These are phyloP conservation scores for Penstemon barbatus DNA, from an alignment of 257 asterid species.

Conservation along the genomic window DNA sequence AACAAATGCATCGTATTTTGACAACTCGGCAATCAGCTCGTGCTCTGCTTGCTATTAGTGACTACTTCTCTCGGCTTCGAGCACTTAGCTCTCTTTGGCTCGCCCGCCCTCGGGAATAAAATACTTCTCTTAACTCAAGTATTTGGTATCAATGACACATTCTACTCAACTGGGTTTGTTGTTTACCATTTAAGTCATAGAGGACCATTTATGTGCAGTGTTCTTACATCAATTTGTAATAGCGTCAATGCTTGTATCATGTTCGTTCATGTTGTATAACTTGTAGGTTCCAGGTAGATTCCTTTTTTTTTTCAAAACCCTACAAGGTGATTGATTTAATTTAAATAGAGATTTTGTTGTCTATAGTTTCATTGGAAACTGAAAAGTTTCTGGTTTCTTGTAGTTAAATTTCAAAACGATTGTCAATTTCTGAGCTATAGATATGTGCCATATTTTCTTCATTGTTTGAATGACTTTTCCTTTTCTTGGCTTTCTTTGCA, in stretches of 20 bases:
- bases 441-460: too few species aligned
- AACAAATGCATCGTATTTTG: conserved; percentile 85
- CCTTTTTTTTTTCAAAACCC: too few species aligned
- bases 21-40: conserved; percentile 96
- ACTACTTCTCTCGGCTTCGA: conserved; percentile 85
- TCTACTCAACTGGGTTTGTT: conserved; percentile 25
- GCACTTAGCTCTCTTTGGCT: conserved; percentile 97
- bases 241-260: conserved; percentile 15
- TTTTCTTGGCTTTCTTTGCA: too few species aligned
- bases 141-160: conserved; percentile 10
- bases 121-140: conserved; percentile 15
- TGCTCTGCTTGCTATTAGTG: conserved; percentile 84
- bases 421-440: too few species aligned
- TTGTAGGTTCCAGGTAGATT: conserved; percentile 24
- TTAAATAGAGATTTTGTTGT: conserved; percentile 24
- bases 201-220: conserved; percentile 22
- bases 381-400: too few species aligned
- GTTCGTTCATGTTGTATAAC: conserved; percentile 33
- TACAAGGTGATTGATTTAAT: too few species aligned
- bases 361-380: conserved; percentile 14
- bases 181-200: conserved; percentile 23
- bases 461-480: too few species aligned
- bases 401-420: too few species aligned
- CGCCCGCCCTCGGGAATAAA: conserved; percentile 85
- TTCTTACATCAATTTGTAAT: conserved; percentile 13